A percentile compares a stretch with the other conserved stretches of the same genome.
Evolutionary conservation across 2,329 filamentous ascomycete genomes (phyloP).

Genomic region (Alternaria brassicicola): DNA sequence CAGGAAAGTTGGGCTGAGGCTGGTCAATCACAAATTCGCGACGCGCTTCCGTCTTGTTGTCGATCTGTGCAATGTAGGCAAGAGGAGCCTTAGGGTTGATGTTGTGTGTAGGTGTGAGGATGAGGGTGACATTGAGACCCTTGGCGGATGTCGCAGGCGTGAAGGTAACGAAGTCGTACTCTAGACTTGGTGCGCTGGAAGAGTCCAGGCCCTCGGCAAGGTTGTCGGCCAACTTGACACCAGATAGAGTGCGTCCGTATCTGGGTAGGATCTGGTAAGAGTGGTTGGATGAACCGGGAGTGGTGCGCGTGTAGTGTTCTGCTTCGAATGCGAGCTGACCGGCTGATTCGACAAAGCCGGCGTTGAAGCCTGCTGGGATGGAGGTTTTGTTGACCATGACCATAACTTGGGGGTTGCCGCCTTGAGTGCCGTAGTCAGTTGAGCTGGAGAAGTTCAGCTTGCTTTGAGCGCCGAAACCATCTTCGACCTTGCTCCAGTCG

Average conservation of each 20-base stretch:
- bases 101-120: conserved; percentile 56
- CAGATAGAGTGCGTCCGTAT: conserved; percentile 48
- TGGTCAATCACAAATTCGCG: conserved; percentile 53
- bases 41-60: conserved; percentile 49
- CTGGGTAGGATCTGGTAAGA: conserved; percentile 39
- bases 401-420: conserved; percentile 34
- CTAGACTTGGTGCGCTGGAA: conserved; percentile 39
- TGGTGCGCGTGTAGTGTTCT: conserved; percentile 47
- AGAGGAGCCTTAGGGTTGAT: conserved; percentile 58
- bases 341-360: conserved; percentile 46
- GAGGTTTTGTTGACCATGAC: conserved; percentile 45
- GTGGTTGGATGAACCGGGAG: conserved; percentile 30
- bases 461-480: conserved; percentile 35
- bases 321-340: conserved; percentile 47
- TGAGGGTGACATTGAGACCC: conserved; percentile 48
- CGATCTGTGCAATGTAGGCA: conserved; percentile 58
- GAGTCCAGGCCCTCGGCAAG: conserved; percentile 38
- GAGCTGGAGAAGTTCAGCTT: conserved; percentile 43
- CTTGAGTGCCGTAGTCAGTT: conserved; percentile 50
- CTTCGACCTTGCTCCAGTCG: conserved; percentile 41
- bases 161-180: conserved; percentile 49
- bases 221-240: conserved; percentile 38
- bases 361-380: conserved; percentile 40
- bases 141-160: conserved; percentile 40
- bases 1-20: conserved; percentile 52